Base-by-base conservation (phyloP, 768 basidiomycete species). In the Auricularia heimuer region DNA sequence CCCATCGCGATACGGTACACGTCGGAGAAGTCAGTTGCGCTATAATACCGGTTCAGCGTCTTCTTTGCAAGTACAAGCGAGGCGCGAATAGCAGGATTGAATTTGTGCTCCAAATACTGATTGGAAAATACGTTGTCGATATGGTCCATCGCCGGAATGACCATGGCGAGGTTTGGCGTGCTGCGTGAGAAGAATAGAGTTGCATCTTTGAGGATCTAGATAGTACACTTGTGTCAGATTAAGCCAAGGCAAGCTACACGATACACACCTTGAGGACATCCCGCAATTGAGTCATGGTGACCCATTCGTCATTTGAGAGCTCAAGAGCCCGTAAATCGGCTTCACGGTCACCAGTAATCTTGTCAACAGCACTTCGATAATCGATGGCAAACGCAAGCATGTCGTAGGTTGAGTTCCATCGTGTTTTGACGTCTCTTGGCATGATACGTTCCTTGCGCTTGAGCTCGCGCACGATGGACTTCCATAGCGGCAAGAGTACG, bases 381-480 rank as follows among this genome's bases (percentile, higher is more conserved):
- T 73, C 54, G 12, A 73, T 4, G 0, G 75, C 72, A 66, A 76
- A 74, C 1, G 68, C 51, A 1, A 80, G 66, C 78, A 81, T 79
- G 60, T 77, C 70, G 47, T 68, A 77, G 0, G 74, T 77, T 8
- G 74, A 1, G n/a, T n/a, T n/a, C n/a, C n/a, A n/a, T n/a, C n/a
- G n/a, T n/a, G n/a, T n/a, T n/a, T n/a, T n/a, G n/a, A 80, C 75
- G 65, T 82, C 75, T 1, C 74, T 70, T 1, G 78, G 78, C 68
- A 80, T 76, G 16, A 73, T 70, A 1, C 69, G 65, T 0, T 21
- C 14, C 1, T 58, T 7, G 3, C 75, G 62, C 0, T 68, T 51
- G 6, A 67, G 56, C 1, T 70, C 66, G 2, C 68, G 10, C 0
- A 76, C 54, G 6, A 58, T 66, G 0, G 47, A 14, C 1, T 68